These are phyloP conservation scores for Ophiostoma sp. DNA, from an alignment of 2,329 filamentous ascomycete species.

Conservation along the genomic window DNA sequence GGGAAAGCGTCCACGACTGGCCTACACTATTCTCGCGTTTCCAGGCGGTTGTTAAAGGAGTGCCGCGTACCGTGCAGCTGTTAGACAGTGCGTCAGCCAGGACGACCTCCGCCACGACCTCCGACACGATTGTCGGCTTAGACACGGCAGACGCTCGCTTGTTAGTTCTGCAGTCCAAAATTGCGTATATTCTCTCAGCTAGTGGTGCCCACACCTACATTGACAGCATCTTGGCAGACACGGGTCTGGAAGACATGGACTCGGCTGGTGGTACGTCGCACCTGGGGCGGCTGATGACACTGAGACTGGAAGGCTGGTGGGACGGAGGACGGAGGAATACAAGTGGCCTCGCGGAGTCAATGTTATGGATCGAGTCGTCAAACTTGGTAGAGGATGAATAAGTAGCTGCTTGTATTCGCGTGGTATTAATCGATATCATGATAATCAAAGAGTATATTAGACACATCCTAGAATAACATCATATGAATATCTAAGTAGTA, in stretches of 20 bases:
- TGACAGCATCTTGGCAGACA: slow-evolving; percentile 16
- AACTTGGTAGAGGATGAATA: not conserved
- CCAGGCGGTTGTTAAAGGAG: not conserved
- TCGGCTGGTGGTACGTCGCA: slow-evolving; percentile 15
- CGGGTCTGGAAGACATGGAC: slow-evolving; percentile 18
- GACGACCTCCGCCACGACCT: not conserved
- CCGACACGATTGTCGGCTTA: too few relatives aligned
- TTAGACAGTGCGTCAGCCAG: not conserved
- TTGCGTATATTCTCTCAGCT: slow-evolving; percentile 14
- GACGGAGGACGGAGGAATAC: slow-evolving; percentile 10
- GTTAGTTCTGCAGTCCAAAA: slow-evolving; percentile 1
- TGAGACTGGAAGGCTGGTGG: slow-evolving; percentile 25
- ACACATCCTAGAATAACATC: too few relatives aligned
- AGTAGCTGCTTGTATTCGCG: not conserved
- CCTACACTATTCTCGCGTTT: not conserved
- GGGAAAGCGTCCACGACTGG: not conserved
- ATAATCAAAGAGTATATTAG: too few relatives aligned
- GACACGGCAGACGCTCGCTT: not conserved
- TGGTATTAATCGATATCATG: not conserved
- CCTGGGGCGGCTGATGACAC: slow-evolving; percentile 21
- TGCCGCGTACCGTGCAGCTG: not conserved
- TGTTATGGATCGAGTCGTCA: not conserved
- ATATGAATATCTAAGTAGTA: too few relatives aligned
- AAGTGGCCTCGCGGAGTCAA: not conserved
- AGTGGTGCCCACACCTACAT: slow-evolving; percentile 16